Evolutionary conservation across 495 filamentous ascomycete species (phyloP).

Genomic region (Entonaema liquescens): DNA sequence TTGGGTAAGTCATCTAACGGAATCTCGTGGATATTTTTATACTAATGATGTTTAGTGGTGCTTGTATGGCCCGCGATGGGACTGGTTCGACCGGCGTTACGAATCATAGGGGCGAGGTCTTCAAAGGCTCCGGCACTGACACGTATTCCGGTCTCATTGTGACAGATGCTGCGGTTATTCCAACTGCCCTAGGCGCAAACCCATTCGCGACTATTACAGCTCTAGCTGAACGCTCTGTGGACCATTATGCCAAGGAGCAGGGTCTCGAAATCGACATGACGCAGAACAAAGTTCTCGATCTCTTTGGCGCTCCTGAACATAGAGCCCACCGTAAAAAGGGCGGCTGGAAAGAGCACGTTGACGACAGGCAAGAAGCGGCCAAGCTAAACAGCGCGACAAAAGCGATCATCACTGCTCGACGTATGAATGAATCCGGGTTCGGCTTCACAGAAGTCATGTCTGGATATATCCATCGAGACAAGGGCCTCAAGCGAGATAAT

Average conservation of each 20-base stretch:
- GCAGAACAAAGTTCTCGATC: conserved; percentile 60
- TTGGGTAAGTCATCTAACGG: conserved; percentile 56
- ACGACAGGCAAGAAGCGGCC: conserved; percentile 42
- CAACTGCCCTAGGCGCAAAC: conserved; percentile 71
- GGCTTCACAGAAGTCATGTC: conserved; percentile 72
- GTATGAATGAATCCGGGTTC: conserved; percentile 57
- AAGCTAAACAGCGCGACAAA: conserved; percentile 50
- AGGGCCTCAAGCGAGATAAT: conserved; percentile 55
- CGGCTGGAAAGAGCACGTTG: conserved; percentile 12
- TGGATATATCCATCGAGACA: conserved; percentile 65
- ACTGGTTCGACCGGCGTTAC: conserved; percentile 67
- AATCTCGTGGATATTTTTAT: background rate
- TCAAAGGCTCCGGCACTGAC: conserved; percentile 60
- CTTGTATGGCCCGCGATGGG: conserved; percentile 67
- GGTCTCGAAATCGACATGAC: conserved; percentile 59
- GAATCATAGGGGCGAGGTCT: conserved; percentile 69
- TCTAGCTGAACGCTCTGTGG: conserved; percentile 69
- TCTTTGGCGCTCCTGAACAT: conserved; percentile 54
- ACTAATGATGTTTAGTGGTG: conserved; percentile 54
- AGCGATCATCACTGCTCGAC: conserved; percentile 54
- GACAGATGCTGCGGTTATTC: conserved; percentile 70
- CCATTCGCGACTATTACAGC: conserved; percentile 76
- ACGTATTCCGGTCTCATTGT: conserved; percentile 66
- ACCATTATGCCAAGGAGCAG: conserved; percentile 53
- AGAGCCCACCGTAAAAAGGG: conserved; percentile 18